phyloP scores from a whole-genome alignment of 2,329 filamentous ascomycete species.

The Talaromyces albobiverticillius region DNA sequence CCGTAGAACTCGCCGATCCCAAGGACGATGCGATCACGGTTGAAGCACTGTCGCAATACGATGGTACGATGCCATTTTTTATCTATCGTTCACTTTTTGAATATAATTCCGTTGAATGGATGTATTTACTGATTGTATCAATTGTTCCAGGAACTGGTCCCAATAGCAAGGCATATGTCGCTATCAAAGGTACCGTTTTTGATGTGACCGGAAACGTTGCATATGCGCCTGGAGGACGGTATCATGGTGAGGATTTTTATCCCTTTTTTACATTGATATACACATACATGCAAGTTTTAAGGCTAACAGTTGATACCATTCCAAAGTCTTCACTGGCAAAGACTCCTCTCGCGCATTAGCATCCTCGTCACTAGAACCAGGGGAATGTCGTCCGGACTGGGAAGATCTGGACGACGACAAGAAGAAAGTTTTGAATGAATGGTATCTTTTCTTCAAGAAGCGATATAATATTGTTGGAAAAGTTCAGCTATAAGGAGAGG shows the following conservation, averaged over 20 bases:
- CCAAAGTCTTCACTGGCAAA: constrained; percentile 88
- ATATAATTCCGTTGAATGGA: constrained; percentile 3
- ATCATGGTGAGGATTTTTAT: constrained; percentile 71
- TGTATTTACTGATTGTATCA: not conserved
- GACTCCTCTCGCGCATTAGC: constrained; percentile 91
- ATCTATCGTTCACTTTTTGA: not conserved
- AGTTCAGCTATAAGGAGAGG: constrained; percentile 33
- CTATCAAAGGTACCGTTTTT: constrained; percentile 85
- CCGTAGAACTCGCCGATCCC: constrained; percentile 67
- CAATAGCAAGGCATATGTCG: constrained; percentile 56
- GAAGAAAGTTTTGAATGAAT: constrained; percentile 81
- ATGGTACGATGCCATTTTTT: constrained; percentile 64
- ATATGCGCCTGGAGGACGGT: constrained; percentile 78
- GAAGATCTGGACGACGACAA: constrained; percentile 79
- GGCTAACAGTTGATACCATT: not conserved
- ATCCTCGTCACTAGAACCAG: constrained; percentile 77
- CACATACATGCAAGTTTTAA: not conserved
- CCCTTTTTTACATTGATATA: not conserved
- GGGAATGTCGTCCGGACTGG: constrained; percentile 82
- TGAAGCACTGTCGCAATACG: constrained; percentile 75
- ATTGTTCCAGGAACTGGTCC: constrained; percentile 34
- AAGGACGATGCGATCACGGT: constrained; percentile 83
- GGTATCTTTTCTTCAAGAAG: constrained; percentile 95
- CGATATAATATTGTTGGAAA: constrained; percentile 75
- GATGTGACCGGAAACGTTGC: constrained; percentile 88